A percentile compares a stretch with the other conserved stretches of the same genome.
Conservation (phyloP, 2,329 filamentous ascomycete species). For the Helminthosporium solani region DNA sequence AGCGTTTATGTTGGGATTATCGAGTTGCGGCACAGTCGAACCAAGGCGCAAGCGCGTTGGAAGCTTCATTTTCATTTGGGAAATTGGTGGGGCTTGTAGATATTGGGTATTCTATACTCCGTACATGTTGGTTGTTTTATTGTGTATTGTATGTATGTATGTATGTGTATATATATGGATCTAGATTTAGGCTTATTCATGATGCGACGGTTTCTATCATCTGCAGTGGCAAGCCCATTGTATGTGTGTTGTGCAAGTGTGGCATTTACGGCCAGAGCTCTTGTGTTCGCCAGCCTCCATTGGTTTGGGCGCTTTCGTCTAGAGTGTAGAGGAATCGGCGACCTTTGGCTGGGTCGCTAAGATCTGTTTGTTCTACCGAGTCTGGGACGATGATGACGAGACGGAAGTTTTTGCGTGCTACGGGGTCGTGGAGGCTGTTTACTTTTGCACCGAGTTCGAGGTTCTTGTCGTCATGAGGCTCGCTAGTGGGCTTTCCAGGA, state of each 20-base stretch:
- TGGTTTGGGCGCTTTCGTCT: conserved; percentile 45
- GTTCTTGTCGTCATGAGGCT: conserved; percentile 48
- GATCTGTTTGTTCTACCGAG: conserved; percentile 72
- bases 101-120: not conserved
- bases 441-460: conserved; percentile 63
- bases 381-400: conserved; percentile 84
- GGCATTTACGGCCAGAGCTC: conserved; percentile 41
- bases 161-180: not conserved
- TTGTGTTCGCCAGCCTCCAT: conserved; percentile 58
- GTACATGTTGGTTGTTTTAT: no score
- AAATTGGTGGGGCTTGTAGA: conserved; percentile 10
- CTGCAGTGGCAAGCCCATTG: not conserved
- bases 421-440: conserved; percentile 66
- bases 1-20: conserved; percentile 4
- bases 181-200: conserved; percentile 4
- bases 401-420: conserved; percentile 75
- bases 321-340: conserved; percentile 69
- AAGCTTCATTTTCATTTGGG: conserved; percentile 7
- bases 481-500: conserved; percentile 49
- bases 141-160: no score
- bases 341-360: conserved; percentile 64
- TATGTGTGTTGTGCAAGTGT: not conserved
- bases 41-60: not conserved
- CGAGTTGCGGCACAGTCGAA: conserved; percentile 6
- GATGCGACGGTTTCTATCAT: not conserved